Conservation (phyloP, 768 basidiomycete genomes). For the Tulasnella calospora region DNA sequence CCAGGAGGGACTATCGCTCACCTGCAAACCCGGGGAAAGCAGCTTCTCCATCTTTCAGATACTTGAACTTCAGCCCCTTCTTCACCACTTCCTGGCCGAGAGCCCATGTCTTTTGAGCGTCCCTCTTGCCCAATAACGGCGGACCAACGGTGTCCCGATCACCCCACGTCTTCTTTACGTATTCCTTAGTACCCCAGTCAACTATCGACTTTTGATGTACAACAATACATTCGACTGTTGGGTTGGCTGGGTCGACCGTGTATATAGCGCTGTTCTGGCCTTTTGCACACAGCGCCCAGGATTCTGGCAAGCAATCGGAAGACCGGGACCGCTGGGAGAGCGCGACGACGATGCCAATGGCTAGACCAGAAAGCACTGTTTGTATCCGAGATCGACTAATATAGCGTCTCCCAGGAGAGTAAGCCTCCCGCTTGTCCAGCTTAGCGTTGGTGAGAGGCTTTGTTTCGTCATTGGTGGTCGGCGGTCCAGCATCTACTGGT, state of each 20-base stretch:
- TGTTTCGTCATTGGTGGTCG: not conserved
- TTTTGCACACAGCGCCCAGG: slow-evolving; percentile 19
- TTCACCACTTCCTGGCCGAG: slow-evolving; percentile 26
- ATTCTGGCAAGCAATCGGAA: not conserved
- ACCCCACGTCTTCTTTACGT: slow-evolving; percentile 39
- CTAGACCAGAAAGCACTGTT: not conserved
- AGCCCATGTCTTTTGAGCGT: not conserved
- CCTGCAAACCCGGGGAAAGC: slow-evolving; percentile 73
- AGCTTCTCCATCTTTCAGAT: slow-evolving; percentile 49
- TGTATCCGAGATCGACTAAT: not conserved
- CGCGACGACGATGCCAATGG: not conserved
- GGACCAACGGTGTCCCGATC: slow-evolving; percentile 32
- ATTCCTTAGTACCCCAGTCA: slow-evolving; percentile 50
- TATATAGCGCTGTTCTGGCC: slow-evolving; percentile 45
- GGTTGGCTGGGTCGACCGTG: slow-evolving; percentile 55
- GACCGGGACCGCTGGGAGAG: not conserved
- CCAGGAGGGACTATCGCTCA: slow-evolving; percentile 32
- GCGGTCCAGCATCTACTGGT: not conserved
- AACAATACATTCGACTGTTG: slow-evolving; percentile 58
- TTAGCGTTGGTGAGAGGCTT: not conserved
- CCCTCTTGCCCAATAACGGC: not conserved
- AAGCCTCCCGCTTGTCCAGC: not conserved
- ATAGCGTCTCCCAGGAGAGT: not conserved
- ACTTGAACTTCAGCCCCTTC: slow-evolving; percentile 43
- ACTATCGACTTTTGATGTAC: slow-evolving; percentile 48